These are phyloP conservation scores for Skeletonema costatum DNA, from an alignment of 108 stramenopile species.

Conservation along the genomic window DNA sequence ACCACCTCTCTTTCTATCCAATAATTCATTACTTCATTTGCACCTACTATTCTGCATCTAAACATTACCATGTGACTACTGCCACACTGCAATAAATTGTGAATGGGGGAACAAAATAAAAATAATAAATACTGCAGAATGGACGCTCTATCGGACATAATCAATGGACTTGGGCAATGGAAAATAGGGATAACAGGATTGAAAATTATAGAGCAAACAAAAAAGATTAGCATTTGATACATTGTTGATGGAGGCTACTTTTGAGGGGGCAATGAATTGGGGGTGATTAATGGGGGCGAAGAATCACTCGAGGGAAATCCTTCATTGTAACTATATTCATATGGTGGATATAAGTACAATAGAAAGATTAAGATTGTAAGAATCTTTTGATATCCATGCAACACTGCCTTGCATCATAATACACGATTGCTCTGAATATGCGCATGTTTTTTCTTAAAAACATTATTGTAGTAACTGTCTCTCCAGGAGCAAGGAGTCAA, in stretches of 20 bases:
- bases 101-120: background rate
- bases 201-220: constrained; percentile 33
- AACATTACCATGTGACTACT: background rate
- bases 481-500: background rate
- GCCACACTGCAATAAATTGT: background rate
- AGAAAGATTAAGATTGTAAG: background rate
- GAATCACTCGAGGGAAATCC: background rate
- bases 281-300: background rate
- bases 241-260: background rate
- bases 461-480: background rate
- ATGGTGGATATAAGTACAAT: background rate
- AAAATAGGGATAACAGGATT: constrained; percentile 53
- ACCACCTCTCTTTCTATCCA: background rate
- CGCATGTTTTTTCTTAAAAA: background rate
- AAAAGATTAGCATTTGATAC: background rate
- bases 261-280: background rate
- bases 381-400: background rate
- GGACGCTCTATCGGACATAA: constrained; percentile 53
- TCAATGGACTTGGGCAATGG: constrained; percentile 70
- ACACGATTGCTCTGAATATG: background rate
- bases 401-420: background rate
- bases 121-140: constrained; percentile 13
- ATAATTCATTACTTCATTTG: background rate
- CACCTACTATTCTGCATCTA: background rate
- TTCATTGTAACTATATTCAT: background rate